Percentiles rank a stretch among this genome's conserved stretches.
These are phyloP conservation scores for Metarhizium rileyi DNA, from an alignment of 2,329 filamentous ascomycete species.

Conservation along the genomic window DNA sequence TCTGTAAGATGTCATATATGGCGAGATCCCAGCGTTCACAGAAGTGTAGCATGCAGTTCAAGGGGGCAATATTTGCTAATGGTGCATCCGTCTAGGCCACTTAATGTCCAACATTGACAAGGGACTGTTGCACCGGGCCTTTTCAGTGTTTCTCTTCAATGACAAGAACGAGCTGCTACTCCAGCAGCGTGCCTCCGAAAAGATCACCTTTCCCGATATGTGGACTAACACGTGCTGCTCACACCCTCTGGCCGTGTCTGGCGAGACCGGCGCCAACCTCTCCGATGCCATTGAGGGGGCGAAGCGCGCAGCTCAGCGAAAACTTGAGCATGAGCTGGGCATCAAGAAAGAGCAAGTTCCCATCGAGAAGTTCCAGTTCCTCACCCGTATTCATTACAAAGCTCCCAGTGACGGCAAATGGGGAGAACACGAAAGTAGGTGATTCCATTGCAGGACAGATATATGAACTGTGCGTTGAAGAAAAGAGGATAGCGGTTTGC, in stretches of 20 bases:
- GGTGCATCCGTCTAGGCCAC: conserved; percentile 54
- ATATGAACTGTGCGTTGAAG: background rate
- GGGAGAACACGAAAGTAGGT: conserved; percentile 95
- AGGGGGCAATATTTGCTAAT: background rate
- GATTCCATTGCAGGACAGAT: background rate
- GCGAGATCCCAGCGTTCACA: background rate
- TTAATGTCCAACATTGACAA: conserved; percentile 98
- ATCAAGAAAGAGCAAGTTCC: conserved; percentile 86
- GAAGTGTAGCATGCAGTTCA: background rate
- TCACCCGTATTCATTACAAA: conserved; percentile 97
- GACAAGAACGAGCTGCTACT: conserved; percentile 84
- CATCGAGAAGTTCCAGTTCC: conserved; percentile 81
- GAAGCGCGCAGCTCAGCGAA: conserved; percentile 85
- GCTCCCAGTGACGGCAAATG: conserved; percentile 94
- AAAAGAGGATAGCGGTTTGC: background rate
- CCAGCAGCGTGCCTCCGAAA: conserved; percentile 90
- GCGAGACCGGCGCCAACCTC: conserved; percentile 79
- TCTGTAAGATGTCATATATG: conserved; percentile 52
- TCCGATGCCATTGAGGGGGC: conserved; percentile 74
- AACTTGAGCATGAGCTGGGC: conserved; percentile 88
- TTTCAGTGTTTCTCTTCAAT: conserved; percentile 97
- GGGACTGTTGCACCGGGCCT: conserved; percentile 90
- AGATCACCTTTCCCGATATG: conserved; percentile 98
- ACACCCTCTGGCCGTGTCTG: conserved; percentile 83
- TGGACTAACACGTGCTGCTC: conserved; percentile 99